Evolutionary conservation across 768 basidiomycete species (phyloP), one percentile per base, ranked within the genome.

Genomic region (Amanita rubescens): DNA sequence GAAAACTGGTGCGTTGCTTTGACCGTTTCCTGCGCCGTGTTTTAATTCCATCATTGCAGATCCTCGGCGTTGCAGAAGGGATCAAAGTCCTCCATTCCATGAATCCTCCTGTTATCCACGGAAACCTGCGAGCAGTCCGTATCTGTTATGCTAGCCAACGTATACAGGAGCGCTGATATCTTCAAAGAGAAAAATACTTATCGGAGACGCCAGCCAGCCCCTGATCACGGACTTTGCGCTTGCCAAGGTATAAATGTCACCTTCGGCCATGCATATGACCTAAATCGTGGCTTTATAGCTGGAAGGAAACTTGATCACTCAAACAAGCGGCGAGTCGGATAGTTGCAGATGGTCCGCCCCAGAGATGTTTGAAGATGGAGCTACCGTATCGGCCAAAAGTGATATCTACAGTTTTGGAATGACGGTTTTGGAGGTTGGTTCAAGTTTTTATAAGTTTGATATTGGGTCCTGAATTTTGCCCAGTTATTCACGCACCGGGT

Each of bases 361-460:
- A 46, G 44, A 46, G 25, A 25, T 46, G 15, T 12, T 15, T 12
- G 25, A n/a, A 8, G 44, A 46, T 4, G 9, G 5, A 20, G 15
- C 8, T 20, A 9, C 33, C 24, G 19, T 30, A 6, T 34, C 47
- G 7, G 33, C 32, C 19, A 49, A 24, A n/a, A 19, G 12, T n/a
- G 47, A 49, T 24, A 30, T 49, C 34, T 49, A 49, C 19, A 34
- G 33, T 22, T 49, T 49, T 12, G 47, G 33, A 8, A 49, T 49
- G 47, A 49, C 47, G 2, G 22, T 49, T 32, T 19, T 49, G 12
- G 47, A 49, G n/a, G 47, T 49, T 17, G 6, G 47, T 20, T 11
- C 14, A 22, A 46, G 11, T 46, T 46, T 25, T 46, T 15, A 27
- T 14, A 25, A 3, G 5, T 14, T 9, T 46, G 20, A 10, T 19